Evolutionary conservation across 495 filamentous ascomycete species (phyloP), one percentile per base, ranked within the genome.

Genomic region (Neurospora sp.): DNA sequence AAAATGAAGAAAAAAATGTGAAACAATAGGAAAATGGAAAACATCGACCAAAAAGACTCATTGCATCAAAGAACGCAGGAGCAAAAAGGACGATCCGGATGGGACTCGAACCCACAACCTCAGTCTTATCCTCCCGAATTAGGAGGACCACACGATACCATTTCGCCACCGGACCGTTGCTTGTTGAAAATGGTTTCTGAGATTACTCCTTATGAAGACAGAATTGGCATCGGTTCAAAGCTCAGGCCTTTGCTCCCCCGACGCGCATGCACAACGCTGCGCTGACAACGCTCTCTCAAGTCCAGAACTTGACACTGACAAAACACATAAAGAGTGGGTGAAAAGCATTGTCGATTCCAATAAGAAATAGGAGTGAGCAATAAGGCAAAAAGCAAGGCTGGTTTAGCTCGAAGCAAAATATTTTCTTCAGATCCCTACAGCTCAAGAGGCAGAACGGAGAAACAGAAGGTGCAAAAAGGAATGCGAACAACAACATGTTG

Each of bases 71-170:
- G 2, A 2, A 35, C 4, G 14, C 12, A 35, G 27, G 27, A 66
- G 54, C 54, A 66, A 66, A 66, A 66, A 66, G 27, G 54, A 66
- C 54, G 54, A 66, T 66, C 54, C 54, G 54, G 54, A 66, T 66
- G 54, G 54, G 54, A 66, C 54, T 66, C 54, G 54, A 66, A 66
- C 54, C 54, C 54, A 66, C 54, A 66, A 66, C 54, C 54, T 66
- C 54, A 66, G 54, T 66, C 54, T 66, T 66, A 66, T 66, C 54
- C 54, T 66, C 54, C 54, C 54, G 54, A 66, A 66, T 66, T 66
- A 66, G 54, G 54, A 66, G 54, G 54, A 66, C 54, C 54, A 66
- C 54, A 66, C 54, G 54, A 66, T 66, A 66, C 54, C 54, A 66
- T 66, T 66, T 66, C 54, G 54, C 54, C 54, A 66, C 54, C 54